A percentile compares a stretch with the other conserved stretches of the same genome.
Evolutionary conservation across 140 eudicot species (phyloP).

Genomic region (Ambrosia hybrid): DNA sequence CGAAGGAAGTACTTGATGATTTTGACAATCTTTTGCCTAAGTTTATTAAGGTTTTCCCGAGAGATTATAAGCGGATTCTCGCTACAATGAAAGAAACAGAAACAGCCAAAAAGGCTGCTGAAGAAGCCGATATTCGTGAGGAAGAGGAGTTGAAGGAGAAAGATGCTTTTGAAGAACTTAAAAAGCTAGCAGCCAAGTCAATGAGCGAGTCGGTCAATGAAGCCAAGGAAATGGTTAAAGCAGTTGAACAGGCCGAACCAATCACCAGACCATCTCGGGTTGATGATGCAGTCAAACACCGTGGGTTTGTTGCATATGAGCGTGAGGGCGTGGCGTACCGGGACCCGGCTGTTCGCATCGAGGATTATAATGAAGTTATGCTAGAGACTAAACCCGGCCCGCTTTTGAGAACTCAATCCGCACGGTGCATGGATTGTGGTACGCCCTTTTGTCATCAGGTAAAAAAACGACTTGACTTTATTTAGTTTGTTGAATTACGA

Average conservation of each 20-base stretch:
- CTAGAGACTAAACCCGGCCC: constrained; percentile 82
- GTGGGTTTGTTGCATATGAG: constrained; percentile 96
- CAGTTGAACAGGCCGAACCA: constrained; percentile 34
- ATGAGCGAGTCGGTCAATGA: constrained; percentile 27
- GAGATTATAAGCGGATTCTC: constrained; percentile 82
- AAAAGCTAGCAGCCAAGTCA: constrained; percentile 71
- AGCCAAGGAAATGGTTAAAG: constrained; percentile 23
- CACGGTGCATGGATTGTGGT: constrained; percentile 99
- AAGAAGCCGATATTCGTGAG: constrained; percentile 75
- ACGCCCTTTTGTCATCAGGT: constrained; percentile 99
- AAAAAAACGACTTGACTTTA: neutral
- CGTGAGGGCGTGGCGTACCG: constrained; percentile 83
- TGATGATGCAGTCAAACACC: constrained; percentile 71
- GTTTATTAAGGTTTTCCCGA: constrained; percentile 87
- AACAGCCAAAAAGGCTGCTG: constrained; percentile 50
- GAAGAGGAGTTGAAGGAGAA: constrained; percentile 74
- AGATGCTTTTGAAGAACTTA: constrained; percentile 97
- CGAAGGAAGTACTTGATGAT: constrained; percentile 76
- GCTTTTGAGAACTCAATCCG: constrained; percentile 86
- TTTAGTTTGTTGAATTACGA: neutral
- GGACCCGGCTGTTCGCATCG: constrained; percentile 77
- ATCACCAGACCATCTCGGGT: constrained; percentile 63
- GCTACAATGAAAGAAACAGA: constrained; percentile 60
- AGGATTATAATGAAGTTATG: constrained; percentile 96
- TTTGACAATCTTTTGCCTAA: constrained; percentile 76